Base-by-base conservation (phyloP, 805 yeast genomes). In the Debaryomyces prosopidis region DNA sequence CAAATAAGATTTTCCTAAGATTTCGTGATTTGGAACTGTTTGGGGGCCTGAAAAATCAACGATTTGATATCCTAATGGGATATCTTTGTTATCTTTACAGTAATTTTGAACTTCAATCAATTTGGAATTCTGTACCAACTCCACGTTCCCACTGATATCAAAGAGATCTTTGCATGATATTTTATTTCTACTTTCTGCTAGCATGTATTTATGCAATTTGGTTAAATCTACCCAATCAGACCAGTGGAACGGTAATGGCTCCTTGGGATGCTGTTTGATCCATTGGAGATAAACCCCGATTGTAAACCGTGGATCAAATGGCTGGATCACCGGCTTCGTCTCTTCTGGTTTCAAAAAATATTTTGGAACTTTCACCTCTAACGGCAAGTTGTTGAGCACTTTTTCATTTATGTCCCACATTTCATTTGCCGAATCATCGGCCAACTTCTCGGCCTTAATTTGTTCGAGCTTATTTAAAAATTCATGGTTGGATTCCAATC, bases 281-380 rank as follows among this genome's bases (percentile, higher is more conserved):
- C 75, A 65, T 42, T 72, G 58, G 20, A 81, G 51, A 58, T 79
- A 79, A 2, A 59, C 77, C 0, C 81, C 62, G 48, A 79, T 62
- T 0, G 86, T 76, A 46, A 83, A 65, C 34, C 87, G 62, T 9
- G 88, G 87, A 52, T 84, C 89, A 53, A 45, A 65, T 5, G 60
- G 65, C 48, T 47, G 63, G 32, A 57, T 45, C 15, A 45, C 35
- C 7, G 66, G 64, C 31, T 46, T 50, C 26, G 41, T 39, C 4
- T 19, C 39, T 5, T 23, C 23, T 3, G 27, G 27, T 17, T 40
- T 31, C n/a, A 11, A 28, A 34, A 42, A 52, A 35, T 55, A 57
- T 5, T 28, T 17, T 1, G 68, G 67, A 5, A 58, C 36, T 8
- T 44, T 26, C 2, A 63, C 46, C 11, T 23, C 34, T 12, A 59